A percentile compares a stretch with the other conserved stretches of the same genome.
phyloP scores from a whole-genome alignment of 305 asterid species.

The Ajuga reptans region DNA sequence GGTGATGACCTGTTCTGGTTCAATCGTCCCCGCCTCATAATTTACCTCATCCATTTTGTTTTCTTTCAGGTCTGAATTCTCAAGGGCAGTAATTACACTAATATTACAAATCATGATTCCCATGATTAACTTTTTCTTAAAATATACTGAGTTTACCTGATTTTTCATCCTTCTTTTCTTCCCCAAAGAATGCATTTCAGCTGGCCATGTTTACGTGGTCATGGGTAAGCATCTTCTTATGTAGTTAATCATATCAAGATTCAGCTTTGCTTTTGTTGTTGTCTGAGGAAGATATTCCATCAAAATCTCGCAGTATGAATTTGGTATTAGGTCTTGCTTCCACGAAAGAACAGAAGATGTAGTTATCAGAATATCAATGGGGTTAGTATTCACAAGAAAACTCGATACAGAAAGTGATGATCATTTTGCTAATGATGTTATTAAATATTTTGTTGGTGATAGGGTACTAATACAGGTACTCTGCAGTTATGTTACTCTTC shows the following conservation, averaged over 20 bases:
- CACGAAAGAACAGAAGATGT: slow-evolving; percentile 27
- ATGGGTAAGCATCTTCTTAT: slow-evolving; percentile 35
- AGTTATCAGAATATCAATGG: slow-evolving; percentile 43
- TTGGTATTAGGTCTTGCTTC: slow-evolving; percentile 45
- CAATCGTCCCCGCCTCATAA: slow-evolving; percentile 41
- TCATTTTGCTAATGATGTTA: neutral
- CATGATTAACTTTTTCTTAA: neutral
- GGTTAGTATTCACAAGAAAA: slow-evolving; percentile 27
- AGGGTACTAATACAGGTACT: slow-evolving; percentile 42
- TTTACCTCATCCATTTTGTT: slow-evolving; percentile 46
- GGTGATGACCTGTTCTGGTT: slow-evolving; percentile 56
- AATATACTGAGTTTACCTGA: neutral
- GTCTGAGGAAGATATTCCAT: slow-evolving; percentile 3
- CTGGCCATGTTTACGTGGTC: slow-evolving; percentile 50
- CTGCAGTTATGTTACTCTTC: slow-evolving; percentile 56
- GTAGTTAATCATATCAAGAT: neutral
- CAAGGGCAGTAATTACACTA: neutral
- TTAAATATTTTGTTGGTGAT: neutral
- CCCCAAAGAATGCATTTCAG: slow-evolving; percentile 42
- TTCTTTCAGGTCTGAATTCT: slow-evolving; percentile 45
- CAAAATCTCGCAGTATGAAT: slow-evolving; percentile 34
- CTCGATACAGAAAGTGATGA: neutral
- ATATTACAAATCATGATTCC: neutral
- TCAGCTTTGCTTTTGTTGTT: neutral
- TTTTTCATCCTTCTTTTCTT: neutral